These are phyloP conservation scores for Colletotrichum caudatum DNA, from an alignment of 2,329 filamentous ascomycete species.

Conservation along the genomic window DNA sequence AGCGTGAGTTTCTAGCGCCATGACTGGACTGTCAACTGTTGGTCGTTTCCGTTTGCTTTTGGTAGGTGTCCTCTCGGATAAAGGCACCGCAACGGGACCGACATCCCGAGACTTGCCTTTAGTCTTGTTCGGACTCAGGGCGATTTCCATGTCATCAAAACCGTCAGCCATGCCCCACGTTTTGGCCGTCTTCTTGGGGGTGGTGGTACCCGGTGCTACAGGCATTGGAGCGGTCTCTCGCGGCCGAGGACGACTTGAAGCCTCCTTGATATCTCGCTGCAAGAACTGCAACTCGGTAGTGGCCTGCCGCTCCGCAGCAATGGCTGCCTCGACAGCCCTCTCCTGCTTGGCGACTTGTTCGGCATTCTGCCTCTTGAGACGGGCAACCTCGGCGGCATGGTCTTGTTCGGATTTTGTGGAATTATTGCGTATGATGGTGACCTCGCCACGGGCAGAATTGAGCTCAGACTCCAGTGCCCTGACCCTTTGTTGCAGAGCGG, in stretches of 20 bases:
- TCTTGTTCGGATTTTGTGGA: slow-evolving; percentile 71
- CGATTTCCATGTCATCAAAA: slow-evolving; percentile 76
- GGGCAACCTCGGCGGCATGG: slow-evolving; percentile 71
- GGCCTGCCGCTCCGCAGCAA: slow-evolving; percentile 72
- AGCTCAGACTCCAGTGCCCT: slow-evolving; percentile 67
- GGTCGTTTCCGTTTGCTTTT: slow-evolving; percentile 79
- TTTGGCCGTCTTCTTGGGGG: slow-evolving; percentile 71
- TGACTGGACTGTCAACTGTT: slow-evolving; percentile 73
- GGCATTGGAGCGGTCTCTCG: slow-evolving; percentile 53
- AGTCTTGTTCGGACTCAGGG: slow-evolving; percentile 66
- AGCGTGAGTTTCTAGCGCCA: slow-evolving; percentile 66
- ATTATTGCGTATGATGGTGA: slow-evolving; percentile 79
- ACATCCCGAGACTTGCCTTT: slow-evolving; percentile 55
- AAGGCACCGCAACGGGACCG: slow-evolving; percentile 57
- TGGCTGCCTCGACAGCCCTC: slow-evolving; percentile 72
- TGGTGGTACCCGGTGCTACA: slow-evolving; percentile 51
- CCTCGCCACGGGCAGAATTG: slow-evolving; percentile 75
- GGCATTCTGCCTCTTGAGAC: slow-evolving; percentile 71
- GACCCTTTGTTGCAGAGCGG: slow-evolving; percentile 65
- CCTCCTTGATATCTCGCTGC: slow-evolving; percentile 77
- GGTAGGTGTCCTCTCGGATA: slow-evolving; percentile 70
- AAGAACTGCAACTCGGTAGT: slow-evolving; percentile 79
- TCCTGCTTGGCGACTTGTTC: slow-evolving; percentile 75
- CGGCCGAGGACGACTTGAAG: slow-evolving; percentile 59
- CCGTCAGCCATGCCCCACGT: slow-evolving; percentile 76